Percentiles rank a stretch among this genome's conserved stretches.
phyloP scores from a whole-genome alignment of 2,329 filamentous ascomycete genomes.

The Beauveria rudraprayagi region DNA sequence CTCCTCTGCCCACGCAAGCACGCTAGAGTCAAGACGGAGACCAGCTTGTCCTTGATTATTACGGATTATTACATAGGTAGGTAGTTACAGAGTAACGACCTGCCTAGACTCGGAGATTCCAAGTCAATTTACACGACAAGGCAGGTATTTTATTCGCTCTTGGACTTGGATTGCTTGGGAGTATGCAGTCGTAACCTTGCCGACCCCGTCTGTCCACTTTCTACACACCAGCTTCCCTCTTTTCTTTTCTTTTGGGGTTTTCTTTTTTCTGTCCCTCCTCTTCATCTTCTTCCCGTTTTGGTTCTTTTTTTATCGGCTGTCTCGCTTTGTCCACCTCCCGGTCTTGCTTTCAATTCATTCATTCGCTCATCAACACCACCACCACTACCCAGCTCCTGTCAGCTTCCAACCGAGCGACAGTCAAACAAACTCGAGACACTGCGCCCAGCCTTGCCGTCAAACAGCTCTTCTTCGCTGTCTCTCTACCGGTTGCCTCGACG shows the following conservation, averaged over 20 bases:
- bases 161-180: not conserved
- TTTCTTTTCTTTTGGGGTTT: not conserved
- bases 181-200: not conserved
- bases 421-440: not conserved
- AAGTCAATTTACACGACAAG: not conserved
- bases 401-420: not conserved
- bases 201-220: not conserved
- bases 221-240: not conserved
- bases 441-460: not conserved
- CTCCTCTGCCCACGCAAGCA: too few species aligned
- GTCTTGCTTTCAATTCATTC: not conserved
- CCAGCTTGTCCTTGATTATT: too few species aligned
- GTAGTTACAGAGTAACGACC: not conserved
- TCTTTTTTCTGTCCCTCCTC: not conserved
- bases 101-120: not conserved
- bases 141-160: too few species aligned
- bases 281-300: not conserved
- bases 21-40: too few species aligned
- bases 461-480: not conserved
- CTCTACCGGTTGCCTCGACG: not conserved
- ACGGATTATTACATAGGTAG: too few species aligned
- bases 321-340: not conserved
- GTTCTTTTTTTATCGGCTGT: not conserved
- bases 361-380: not conserved
- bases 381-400: not conserved